Conservation (phyloP, 495 filamentous ascomycete genomes). For the Penicillium coffeae region DNA sequence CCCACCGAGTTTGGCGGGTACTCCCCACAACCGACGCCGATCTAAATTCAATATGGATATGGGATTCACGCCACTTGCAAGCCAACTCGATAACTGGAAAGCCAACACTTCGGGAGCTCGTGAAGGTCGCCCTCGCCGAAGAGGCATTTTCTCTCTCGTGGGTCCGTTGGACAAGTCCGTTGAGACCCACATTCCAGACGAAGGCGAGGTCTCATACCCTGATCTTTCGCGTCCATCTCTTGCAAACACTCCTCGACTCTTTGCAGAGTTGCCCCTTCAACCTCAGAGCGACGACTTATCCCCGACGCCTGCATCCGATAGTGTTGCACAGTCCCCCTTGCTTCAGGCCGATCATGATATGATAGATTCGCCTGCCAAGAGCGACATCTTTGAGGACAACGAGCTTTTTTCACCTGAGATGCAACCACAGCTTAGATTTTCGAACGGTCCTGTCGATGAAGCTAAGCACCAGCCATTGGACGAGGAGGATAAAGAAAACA, state of each 20-base stretch:
- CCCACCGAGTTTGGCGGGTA: slow-evolving; percentile 20
- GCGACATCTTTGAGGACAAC: slow-evolving; percentile 24
- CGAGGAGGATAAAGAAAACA: slow-evolving; percentile 35
- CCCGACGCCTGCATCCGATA: slow-evolving; percentile 8
- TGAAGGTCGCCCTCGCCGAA: slow-evolving; percentile 28
- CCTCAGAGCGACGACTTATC: slow-evolving; percentile 6
- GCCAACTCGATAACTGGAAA: slow-evolving; percentile 58
- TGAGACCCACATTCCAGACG: slow-evolving; percentile 6
- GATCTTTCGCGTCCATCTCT: slow-evolving; percentile 18
- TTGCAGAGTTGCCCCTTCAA: slow-evolving; percentile 18
- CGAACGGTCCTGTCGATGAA: slow-evolving; percentile 11
- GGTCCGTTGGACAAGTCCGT: slow-evolving; percentile 20
- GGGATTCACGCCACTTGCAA: slow-evolving; percentile 60
- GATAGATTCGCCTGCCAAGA: slow-evolving; percentile 12
- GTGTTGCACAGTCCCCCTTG: slow-evolving; percentile 1
- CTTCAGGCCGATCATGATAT: slow-evolving; percentile 2
- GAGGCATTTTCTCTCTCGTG: slow-evolving; percentile 47
- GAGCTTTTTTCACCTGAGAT: slow-evolving; percentile 1
- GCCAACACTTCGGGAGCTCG: slow-evolving; percentile 47
- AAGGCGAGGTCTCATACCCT: slow-evolving; percentile 23
- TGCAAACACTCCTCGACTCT: slow-evolving; percentile 14
- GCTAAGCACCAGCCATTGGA: slow-evolving; percentile 4
- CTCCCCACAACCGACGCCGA: slow-evolving; percentile 14
- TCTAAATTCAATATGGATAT: slow-evolving; percentile 28
- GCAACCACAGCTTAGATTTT: background rate